Conservation (phyloP, 352 stramenopile species). For the Phytophthora tentaculata region DNA sequence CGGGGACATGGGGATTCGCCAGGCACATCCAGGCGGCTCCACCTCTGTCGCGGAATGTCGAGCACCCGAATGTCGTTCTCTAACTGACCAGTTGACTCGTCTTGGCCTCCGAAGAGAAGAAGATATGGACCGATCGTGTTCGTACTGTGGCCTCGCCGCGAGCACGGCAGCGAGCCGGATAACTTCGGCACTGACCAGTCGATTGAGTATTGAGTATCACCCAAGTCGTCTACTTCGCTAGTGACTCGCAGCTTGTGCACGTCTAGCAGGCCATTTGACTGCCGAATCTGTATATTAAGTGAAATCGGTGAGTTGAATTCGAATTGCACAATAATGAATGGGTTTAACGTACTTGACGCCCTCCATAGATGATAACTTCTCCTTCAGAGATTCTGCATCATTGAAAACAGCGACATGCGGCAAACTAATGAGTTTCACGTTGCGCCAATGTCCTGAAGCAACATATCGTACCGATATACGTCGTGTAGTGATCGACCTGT, state of each 20-base stretch:
- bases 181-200: constrained; percentile 50
- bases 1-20: constrained; percentile 58
- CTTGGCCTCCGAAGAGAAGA: constrained; percentile 71
- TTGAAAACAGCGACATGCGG: background rate
- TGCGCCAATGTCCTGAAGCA: background rate
- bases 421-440: background rate
- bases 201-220: constrained; percentile 23
- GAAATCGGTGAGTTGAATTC: background rate
- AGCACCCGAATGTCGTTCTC: constrained; percentile 62
- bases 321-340: background rate
- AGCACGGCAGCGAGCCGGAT: constrained; percentile 44
- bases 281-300: constrained; percentile 46
- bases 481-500: constrained; percentile 63
- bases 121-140: constrained; percentile 60
- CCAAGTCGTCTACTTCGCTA: constrained; percentile 7
- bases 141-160: constrained; percentile 68
- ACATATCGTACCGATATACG: constrained; percentile 47
- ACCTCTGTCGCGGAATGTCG: constrained; percentile 38
- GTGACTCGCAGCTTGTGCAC: constrained; percentile 46
- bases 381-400: constrained; percentile 39
- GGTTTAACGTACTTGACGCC: constrained; percentile 53
- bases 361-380: constrained; percentile 70
- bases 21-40: constrained; percentile 38
- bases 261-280: constrained; percentile 69
- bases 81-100: constrained; percentile 49